Base-by-base conservation (phyloP, 331 rosid species). In the Quercus lobata region DNA sequence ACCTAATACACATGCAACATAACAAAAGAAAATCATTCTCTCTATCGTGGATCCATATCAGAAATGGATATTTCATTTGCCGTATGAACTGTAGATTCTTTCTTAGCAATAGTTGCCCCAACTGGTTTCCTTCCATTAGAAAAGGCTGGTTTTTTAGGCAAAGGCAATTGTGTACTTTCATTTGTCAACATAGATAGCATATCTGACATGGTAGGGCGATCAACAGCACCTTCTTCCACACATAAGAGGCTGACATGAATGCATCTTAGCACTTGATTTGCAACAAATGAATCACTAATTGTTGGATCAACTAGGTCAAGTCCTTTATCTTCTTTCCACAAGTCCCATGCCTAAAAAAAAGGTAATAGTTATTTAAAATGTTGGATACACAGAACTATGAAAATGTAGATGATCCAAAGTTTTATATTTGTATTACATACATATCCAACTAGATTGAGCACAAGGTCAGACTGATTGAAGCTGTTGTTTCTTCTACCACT, bases 191-290 rank as follows among this genome's bases (percentile, higher is more conserved):
- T 52, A 16, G 69, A 62, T 18, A 22, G 17, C 62, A 72, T 17
- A 10, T 79, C 58, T 8, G 41, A 11, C 74, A 73, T 79, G 8
- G 57, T 72, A 2, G 78, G 83, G 1, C 58, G n/a, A 53, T 73
- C 61, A 62, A n/a, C 10, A 21, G 68, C 44, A 4, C 22, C 3
- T 49, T 81, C 80, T 6, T 81, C 58, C 2, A 70, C 84, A 1
- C 83, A 62, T 53, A 73, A 57, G 14, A 82, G 69, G 54, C 81
- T 78, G 65, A 34, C 60, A 17, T 82, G 85, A n/a, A 82, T 57
- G 65, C 82, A 82, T 77, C 65, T 77, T 35, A 54, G 6, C 11
- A 77, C 78, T 32, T 82, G 71, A 21, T 56, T 78, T 2, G 46
- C 68, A 4, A 54, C 18, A 30, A 77, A 77, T 0, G 73, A 65